Evolutionary conservation across 495 filamentous ascomycete genomes (phyloP).

Genomic region (Cercophora sp.): DNA sequence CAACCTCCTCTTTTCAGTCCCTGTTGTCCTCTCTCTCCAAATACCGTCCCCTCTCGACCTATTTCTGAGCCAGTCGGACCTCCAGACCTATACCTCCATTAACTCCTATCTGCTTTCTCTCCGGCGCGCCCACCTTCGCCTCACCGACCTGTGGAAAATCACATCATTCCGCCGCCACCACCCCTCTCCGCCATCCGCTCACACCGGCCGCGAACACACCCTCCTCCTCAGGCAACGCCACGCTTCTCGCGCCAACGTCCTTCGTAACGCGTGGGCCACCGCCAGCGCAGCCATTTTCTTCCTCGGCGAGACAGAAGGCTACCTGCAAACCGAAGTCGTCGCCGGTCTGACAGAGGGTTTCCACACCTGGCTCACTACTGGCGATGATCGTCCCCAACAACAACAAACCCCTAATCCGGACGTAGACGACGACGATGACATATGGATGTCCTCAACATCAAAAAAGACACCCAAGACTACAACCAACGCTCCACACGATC

Average conservation of each 20-base stretch:
- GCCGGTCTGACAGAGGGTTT: constrained; percentile 72
- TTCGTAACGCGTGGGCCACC: constrained; percentile 84
- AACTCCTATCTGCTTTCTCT: constrained; percentile 83
- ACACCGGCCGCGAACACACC: constrained; percentile 52
- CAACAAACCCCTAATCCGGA: constrained; percentile 4
- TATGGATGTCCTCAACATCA: constrained; percentile 23
- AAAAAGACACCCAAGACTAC: constrained; percentile 5
- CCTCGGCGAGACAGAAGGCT: constrained; percentile 76
- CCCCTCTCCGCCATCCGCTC: constrained; percentile 62
- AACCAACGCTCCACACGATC: constrained; percentile 52
- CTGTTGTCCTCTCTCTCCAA: constrained; percentile 65
- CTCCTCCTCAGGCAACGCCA: constrained; percentile 54
- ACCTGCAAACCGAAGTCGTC: constrained; percentile 87
- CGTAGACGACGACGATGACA: constrained; percentile 19
- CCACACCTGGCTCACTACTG: constrained; percentile 42
- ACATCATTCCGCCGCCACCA: constrained; percentile 70
- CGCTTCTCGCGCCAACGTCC: constrained; percentile 53
- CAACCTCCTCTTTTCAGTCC: constrained; percentile 76
- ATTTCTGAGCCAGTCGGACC: constrained; percentile 71
- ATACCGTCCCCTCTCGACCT: constrained; percentile 80
- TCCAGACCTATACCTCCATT: constrained; percentile 74
- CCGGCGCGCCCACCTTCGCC: constrained; percentile 72
- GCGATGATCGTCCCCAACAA: constrained; percentile 20
- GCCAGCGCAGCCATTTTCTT: constrained; percentile 80
- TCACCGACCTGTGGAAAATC: constrained; percentile 81